phyloP scores from a whole-genome alignment of 2,329 filamentous ascomycete species.

The Ceratocystis diversiconidia region DNA sequence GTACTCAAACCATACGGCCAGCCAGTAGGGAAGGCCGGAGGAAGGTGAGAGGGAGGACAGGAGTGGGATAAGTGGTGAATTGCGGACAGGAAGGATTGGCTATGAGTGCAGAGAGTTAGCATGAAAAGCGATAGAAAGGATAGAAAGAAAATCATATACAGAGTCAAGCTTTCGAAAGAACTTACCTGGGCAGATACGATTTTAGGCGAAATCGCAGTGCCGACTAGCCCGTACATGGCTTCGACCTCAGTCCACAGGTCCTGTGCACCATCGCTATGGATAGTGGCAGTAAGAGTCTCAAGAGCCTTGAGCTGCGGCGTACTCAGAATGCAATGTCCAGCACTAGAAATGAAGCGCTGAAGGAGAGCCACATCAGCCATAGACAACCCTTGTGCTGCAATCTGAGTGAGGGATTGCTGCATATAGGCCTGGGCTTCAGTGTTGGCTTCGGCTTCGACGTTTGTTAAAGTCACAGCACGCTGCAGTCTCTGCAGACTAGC shows the following conservation, averaged over 20 bases:
- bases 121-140: not conserved
- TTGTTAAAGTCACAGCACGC: conserved; percentile 18
- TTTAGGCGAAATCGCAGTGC: conserved; percentile 19
- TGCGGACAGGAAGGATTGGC: conserved; percentile 46
- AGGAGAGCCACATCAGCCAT: conserved; percentile 18
- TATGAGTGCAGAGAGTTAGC: conserved; percentile 22
- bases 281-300: not conserved
- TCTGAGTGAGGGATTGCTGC: conserved; percentile 3
- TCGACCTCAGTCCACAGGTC: conserved; percentile 24
- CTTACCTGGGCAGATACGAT: conserved; percentile 31
- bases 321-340: not conserved
- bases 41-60: conserved; percentile 35
- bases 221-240: conserved; percentile 26
- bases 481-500: conserved; percentile 36
- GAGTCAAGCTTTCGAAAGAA: conserved; percentile 15
- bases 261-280: conserved; percentile 13
- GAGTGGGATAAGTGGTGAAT: conserved; percentile 37
- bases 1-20: conserved; percentile 39
- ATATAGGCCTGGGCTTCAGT: not conserved
- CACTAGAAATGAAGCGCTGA: conserved; percentile 17
- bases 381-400: conserved; percentile 16
- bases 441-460: not conserved
- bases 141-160: conserved; percentile 10
- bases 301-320: conserved; percentile 8
- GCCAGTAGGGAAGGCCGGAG: conserved; percentile 31